Base-by-base conservation (phyloP, 306 rosid genomes). In the Rosa lucieae region DNA sequence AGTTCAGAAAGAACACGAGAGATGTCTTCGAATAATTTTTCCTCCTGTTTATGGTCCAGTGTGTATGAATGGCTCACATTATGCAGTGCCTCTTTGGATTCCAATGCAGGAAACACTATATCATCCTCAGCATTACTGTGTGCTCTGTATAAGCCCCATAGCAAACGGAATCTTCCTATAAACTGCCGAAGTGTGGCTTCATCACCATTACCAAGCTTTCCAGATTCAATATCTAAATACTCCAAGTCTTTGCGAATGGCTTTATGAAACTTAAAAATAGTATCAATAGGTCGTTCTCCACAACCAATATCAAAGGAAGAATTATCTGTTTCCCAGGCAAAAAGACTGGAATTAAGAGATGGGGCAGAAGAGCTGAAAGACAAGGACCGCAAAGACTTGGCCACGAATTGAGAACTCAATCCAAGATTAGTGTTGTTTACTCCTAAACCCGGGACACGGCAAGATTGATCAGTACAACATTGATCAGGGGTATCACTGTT, bases 101-200 rank as follows among this genome's bases (percentile, higher is more conserved):
- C 98, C 84, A 96, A 77, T 0, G 99, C 99, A 51, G 99, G 98
- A 86, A 96, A 96, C 77, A 93, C 98, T 78, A 96, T 91, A 82
- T 96, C 99, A 81, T 96, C 99, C 84, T 96, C 99, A 61, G 99
- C 99, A 85, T 96, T 96, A 84, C 99, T 96, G 76, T 96, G 99
- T 76, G 99, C 99, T 89, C 98, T 91, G 81, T 96, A 93, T 80
- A 96, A 87, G 43, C 99, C 99, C 99, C 99, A 96, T 78, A 96
- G 87, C 78, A 96, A 95, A 69, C 94, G 98, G 81, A 96, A 96
- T 85, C 99, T 90, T 75, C 99, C 99, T 66, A 79, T 89, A 76
- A 96, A 96, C 85, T 93, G 96, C 61, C 86, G 83, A 61, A 96
- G 86, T 77, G 85, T 87, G 55, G 89, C 80, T 80, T 88, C 99